phyloP scores from a whole-genome alignment of 2,329 filamentous ascomycete genomes.

The Massarina eburnea region DNA sequence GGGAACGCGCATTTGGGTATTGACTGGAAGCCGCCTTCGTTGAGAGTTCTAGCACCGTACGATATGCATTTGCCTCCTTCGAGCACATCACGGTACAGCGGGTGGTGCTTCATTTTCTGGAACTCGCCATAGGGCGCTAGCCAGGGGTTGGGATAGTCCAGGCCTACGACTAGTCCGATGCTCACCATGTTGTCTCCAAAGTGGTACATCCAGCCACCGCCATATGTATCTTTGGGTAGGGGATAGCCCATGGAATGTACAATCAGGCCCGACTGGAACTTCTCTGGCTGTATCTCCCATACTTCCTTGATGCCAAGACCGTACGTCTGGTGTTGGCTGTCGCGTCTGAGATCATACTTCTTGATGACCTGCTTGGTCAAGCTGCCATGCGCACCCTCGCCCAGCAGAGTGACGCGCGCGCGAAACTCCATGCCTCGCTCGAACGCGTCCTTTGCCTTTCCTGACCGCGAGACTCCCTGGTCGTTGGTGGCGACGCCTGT shows the following conservation, averaged over 20 bases:
- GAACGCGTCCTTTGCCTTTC: constrained; percentile 84
- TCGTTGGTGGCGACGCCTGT: constrained; percentile 96
- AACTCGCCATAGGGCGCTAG: constrained; percentile 94
- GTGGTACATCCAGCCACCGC: constrained; percentile 99
- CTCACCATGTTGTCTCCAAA: constrained; percentile 97
- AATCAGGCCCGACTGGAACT: constrained; percentile 84
- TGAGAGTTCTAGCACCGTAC: constrained; percentile 86
- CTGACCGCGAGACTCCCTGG: constrained; percentile 77
- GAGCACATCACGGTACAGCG: constrained; percentile 82
- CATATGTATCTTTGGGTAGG: constrained; percentile 84
- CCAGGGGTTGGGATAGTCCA: constrained; percentile 98
- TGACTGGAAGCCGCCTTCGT: constrained; percentile 95
- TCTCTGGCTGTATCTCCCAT: constrained; percentile 92
- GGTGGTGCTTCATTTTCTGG: constrained; percentile 97
- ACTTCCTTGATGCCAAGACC: constrained; percentile 94
- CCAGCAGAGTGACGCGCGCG: constrained; percentile 86
- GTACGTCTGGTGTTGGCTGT: constrained; percentile 94
- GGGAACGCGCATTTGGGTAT: constrained; percentile 97
- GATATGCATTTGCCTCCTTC: constrained; percentile 97
- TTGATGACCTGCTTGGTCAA: constrained; percentile 92
- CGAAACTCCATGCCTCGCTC: constrained; percentile 99
- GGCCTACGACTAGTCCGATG: constrained; percentile 84
- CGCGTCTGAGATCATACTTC: constrained; percentile 85
- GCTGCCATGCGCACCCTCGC: constrained; percentile 93
- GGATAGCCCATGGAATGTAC: constrained; percentile 93